These are phyloP conservation scores for Backusella luteola DNA, from an alignment of 192 early-diverging fungal species.

Conservation along the genomic window DNA sequence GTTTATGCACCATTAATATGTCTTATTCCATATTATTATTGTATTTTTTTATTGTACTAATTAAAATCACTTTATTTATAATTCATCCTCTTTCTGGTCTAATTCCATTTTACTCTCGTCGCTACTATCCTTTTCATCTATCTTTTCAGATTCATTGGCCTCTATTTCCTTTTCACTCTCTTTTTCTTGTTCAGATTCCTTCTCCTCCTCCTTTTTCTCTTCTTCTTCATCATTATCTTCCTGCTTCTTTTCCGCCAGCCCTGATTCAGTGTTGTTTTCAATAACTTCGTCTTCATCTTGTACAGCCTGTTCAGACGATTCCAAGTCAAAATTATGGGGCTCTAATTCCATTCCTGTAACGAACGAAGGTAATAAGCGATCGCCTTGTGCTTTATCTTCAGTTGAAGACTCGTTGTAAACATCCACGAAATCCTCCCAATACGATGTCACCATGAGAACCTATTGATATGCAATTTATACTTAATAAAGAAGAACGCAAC, in stretches of 20 bases:
- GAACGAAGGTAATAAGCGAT: slow-evolving; percentile 6
- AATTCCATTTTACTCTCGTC: slow-evolving; percentile 8
- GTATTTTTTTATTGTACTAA: background rate
- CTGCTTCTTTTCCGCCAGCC: background rate
- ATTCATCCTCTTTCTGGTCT: background rate
- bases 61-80: background rate
- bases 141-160: background rate
- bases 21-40: background rate
- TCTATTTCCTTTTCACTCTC: background rate
- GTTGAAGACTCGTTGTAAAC: background rate
- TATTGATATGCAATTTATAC: background rate
- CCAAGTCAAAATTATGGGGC: background rate
- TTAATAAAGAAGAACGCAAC: background rate
- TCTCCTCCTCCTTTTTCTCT: background rate
- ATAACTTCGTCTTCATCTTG: background rate
- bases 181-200: background rate
- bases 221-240: background rate
- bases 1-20: background rate
- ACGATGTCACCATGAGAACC: slow-evolving; percentile 18
- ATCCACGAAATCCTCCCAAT: slow-evolving; percentile 16
- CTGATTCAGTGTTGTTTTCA: background rate
- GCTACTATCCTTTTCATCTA: background rate
- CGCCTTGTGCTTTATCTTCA: background rate
- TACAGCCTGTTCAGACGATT: background rate
- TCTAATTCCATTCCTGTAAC: background rate